Base-by-base conservation (phyloP, 176 grass and related monocot species). In the barley (Hordeum vulgare) region DNA sequence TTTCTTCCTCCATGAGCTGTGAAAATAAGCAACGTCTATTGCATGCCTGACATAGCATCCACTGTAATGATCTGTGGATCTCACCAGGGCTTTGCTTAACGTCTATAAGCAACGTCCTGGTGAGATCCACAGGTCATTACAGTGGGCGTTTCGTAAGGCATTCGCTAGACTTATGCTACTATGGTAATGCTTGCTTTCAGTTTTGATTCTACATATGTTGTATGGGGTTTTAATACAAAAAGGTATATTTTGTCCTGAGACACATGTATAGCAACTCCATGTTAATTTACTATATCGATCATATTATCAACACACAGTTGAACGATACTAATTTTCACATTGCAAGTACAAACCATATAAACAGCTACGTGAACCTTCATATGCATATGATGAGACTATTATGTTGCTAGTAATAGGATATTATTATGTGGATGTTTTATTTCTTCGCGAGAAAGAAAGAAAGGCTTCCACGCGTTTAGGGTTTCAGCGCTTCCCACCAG, bases 161-260 rank as follows among this genome's bases (percentile, higher is more conserved):
- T 44, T 66, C 66, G 61, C 39, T 65, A 64, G 27, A 8, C n/a
- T 47, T 14, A 42, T 59, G 59, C 44, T 84, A 20, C 69, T 49
- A 73, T 17, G 23, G 68, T 56, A 68, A 28, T 66, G 37, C 39
- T 89, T 65, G 21, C 76, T 76, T 85, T 68, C 70, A 29, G 4
- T 25, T 79, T 78, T 79, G 29, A 59, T 86, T 79, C 64, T 21
- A 14, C 78, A 20, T 54, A 51, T 51, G 47, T 51, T 51, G 47
- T 51, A 51, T 51, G 18, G 15, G 45, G 1, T 49, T 49, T 15
- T 17, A 10, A 47, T 60, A 36, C 37, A 35, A n/a, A 61, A 35
- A 27, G 29, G 17, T 51, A 54, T 36, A 35, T 41, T 29, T 72
- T 53, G 12, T 79, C 23, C 23, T 77, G 40, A 20, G 40, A 42